These are phyloP conservation scores for Coriolopsis trogii DNA, from an alignment of 1,284 basidiomycete genomes.

Conservation along the genomic window DNA sequence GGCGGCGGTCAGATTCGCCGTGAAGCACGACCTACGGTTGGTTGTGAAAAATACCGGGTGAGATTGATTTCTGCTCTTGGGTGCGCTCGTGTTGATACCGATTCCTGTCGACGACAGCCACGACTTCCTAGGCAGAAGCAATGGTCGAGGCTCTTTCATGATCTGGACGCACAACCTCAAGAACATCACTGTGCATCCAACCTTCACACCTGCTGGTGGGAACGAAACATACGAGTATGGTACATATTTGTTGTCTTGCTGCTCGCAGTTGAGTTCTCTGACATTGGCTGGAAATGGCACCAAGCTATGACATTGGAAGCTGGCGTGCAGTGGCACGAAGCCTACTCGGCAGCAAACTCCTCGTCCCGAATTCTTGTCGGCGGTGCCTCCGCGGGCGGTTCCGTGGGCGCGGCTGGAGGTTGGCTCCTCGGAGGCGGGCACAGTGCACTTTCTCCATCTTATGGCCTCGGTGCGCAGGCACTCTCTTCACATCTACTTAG, in stretches of 20 bases:
- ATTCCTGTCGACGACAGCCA: slow-evolving; percentile 16
- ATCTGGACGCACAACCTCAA: slow-evolving; percentile 32
- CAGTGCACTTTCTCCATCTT: slow-evolving; percentile 40
- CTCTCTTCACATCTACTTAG: not conserved
- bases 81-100: not conserved
- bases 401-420: slow-evolving; percentile 41
- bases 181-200: slow-evolving; percentile 29
- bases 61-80: slow-evolving; percentile 13
- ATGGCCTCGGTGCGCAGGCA: slow-evolving; percentile 43
- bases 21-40: slow-evolving; percentile 41
- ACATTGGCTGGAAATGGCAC: not conserved
- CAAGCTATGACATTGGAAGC: slow-evolving; percentile 44
- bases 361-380: slow-evolving; percentile 25
- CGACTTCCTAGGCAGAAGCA: slow-evolving; percentile 28
- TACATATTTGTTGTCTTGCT: not conserved
- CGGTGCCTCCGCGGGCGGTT: slow-evolving; percentile 37
- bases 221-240: slow-evolving; percentile 16
- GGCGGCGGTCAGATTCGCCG: slow-evolving; percentile 44
- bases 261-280: not conserved
- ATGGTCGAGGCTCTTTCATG: slow-evolving; percentile 25
- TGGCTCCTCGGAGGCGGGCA: slow-evolving; percentile 47
- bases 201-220: slow-evolving; percentile 29
- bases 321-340: slow-evolving; percentile 49
- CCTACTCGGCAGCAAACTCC: slow-evolving; percentile 39
- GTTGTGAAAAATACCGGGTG: slow-evolving; percentile 54